Evolutionary conservation across 257 asterid species (phyloP).

Genomic region (Scutellaria barbata): DNA sequence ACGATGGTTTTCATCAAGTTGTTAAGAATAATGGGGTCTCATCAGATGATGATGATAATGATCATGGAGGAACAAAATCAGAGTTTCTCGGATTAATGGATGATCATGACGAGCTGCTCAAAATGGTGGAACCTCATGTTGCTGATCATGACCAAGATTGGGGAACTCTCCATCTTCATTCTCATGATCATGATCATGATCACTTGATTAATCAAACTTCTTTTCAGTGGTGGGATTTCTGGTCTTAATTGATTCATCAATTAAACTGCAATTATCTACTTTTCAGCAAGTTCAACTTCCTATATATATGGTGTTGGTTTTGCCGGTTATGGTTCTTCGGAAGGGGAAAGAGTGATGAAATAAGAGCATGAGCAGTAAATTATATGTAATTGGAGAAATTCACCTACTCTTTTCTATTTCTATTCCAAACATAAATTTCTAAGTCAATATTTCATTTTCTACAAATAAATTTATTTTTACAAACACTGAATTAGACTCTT

Average conservation of each 20-base stretch:
- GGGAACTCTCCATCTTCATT: constrained; percentile 32
- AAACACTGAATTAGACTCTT: no score
- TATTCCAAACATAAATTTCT: no score
- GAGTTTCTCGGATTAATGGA: constrained; percentile 32
- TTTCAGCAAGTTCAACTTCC: not conserved
- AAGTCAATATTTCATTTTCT: no score
- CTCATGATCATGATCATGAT: constrained; percentile 34
- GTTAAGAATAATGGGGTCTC: not conserved
- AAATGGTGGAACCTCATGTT: constrained; percentile 30
- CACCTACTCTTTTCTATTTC: no score
- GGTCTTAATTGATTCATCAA: constrained; percentile 30
- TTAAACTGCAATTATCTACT: no score
- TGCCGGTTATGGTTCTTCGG: not conserved
- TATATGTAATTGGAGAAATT: no score
- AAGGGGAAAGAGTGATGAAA: not conserved
- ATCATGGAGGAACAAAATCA: constrained; percentile 21
- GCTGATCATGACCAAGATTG: constrained; percentile 50
- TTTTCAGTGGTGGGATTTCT: constrained; percentile 64
- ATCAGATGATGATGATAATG: constrained; percentile 34
- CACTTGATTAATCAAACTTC: constrained; percentile 38
- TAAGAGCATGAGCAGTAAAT: not conserved
- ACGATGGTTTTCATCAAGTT: no score
- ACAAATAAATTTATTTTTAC: no score
- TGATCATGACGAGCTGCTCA: constrained; percentile 40
- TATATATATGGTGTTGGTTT: not conserved